These are phyloP conservation scores for Trichophyton benhamiae DNA, from an alignment of 2,329 filamentous ascomycete species.

Conservation along the genomic window DNA sequence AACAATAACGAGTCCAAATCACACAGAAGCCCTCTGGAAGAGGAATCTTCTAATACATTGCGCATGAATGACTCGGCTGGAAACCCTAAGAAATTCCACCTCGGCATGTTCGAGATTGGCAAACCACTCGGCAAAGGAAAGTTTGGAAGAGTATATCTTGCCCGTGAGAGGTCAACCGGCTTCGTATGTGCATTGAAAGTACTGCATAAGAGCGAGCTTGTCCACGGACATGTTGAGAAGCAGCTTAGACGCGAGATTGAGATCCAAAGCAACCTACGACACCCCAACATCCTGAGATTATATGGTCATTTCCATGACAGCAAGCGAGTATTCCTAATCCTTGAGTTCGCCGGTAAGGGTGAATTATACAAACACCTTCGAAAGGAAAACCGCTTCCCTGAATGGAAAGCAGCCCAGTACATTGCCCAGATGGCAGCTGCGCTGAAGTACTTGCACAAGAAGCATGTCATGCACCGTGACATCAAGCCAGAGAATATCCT, in stretches of 20 bases:
- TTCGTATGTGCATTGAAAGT: constrained; percentile 83
- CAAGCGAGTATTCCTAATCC: constrained; percentile 75
- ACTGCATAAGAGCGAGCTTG: constrained; percentile 70
- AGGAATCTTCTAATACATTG: constrained; percentile 13
- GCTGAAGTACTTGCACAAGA: constrained; percentile 81
- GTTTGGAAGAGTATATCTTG: constrained; percentile 75
- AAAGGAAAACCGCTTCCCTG: constrained; percentile 65
- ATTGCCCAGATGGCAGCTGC: constrained; percentile 85
- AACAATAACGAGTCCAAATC: constrained; percentile 47
- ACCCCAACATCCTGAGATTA: constrained; percentile 72
- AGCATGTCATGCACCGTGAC: constrained; percentile 93
- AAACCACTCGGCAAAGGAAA: constrained; percentile 78
- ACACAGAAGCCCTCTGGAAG: constrained; percentile 10
- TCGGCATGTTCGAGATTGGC: constrained; percentile 90
- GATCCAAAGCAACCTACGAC: constrained; percentile 75
- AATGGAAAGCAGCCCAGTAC: constrained; percentile 78
- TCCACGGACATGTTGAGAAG: constrained; percentile 71
- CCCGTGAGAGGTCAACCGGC: constrained; percentile 62
- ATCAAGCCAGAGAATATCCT: constrained; percentile 98
- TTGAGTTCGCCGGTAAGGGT: constrained; percentile 75
- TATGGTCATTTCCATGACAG: constrained; percentile 84
- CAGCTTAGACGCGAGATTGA: constrained; percentile 80
- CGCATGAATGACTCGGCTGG: constrained; percentile 20
- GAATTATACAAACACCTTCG: constrained; percentile 81
- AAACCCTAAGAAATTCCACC: constrained; percentile 53